Evolutionary conservation across 2,329 filamentous ascomycete genomes (phyloP), one percentile per base, ranked within the genome.

Genomic region (Amauroascus niger): DNA sequence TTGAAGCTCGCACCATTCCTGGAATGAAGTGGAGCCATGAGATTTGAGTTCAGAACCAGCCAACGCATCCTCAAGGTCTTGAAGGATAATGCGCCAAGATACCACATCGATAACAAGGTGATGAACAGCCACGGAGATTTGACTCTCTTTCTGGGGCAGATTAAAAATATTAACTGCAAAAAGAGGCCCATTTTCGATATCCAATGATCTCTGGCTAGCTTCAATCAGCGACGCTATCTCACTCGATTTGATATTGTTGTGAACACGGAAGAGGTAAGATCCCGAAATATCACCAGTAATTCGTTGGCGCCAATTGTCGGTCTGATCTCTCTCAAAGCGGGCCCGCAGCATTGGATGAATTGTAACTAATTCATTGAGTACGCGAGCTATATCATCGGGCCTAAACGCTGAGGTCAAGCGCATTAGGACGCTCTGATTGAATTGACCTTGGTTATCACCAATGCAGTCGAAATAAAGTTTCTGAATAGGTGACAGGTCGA

Each of bases 1-100:
- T 50, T 71, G 69, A 49, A 69, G 56, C 5, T 62, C 56, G 49
- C 66, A 70, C 69, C 69, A 72, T 51, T 59, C 61, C 46, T 71
- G 65, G 63, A 72, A 72, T 11, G 68, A 65, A 3, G 71, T 49
- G 1, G 67, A 61, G 32, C 65, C 8, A 64, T 16, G 67, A 62
- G 14, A 57, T 55, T 32, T 37, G 7, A 55, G 62, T 57, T 11
- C 68, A 52, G 6, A 62, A 61, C 8, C 67, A 63, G 66, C 58
- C 20, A 71, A 57, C 13, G 56, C 18, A 24, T 60, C 56, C 43
- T 63, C 60, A 9, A 63, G 37, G 35, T 63, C 61, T 22, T 61
- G 59, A 6, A 63, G 49, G 28, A 63, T 59, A 39, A 62, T 55
- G 6, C 55, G 49, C 61, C 61, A 63, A 18, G 60, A 63, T 14